These are phyloP conservation scores for Aspergillus fijiensis DNA, from an alignment of 2,329 filamentous ascomycete species.

Conservation along the genomic window DNA sequence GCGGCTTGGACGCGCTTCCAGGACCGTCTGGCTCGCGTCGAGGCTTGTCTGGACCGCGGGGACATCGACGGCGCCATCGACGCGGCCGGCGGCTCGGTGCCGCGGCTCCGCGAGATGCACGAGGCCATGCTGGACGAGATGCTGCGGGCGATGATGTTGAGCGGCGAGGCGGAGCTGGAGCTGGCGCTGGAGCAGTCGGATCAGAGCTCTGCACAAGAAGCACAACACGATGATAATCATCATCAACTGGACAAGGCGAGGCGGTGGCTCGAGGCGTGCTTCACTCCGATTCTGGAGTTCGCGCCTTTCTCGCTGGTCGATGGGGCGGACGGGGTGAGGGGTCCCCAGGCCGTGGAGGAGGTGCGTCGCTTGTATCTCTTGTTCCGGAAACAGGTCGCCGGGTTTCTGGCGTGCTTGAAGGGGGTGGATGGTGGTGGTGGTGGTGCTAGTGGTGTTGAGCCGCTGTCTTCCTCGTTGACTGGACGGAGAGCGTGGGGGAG, in stretches of 20 bases:
- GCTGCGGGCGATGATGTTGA: conserved; percentile 69
- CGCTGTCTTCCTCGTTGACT: no score
- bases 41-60: conserved; percentile 54
- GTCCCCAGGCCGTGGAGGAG: conserved; percentile 38
- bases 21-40: conserved; percentile 61
- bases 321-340: conserved; percentile 41
- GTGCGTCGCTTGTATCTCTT: conserved; percentile 58
- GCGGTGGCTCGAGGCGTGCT: conserved; percentile 49
- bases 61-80: conserved; percentile 49
- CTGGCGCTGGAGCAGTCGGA: conserved; percentile 54
- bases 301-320: conserved; percentile 45
- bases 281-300: conserved; percentile 69
- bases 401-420: conserved; percentile 72
- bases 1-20: conserved; percentile 73
- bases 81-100: conserved; percentile 59
- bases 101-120: conserved; percentile 67
- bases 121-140: conserved; percentile 73
- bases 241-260: conserved; percentile 63
- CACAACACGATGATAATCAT: conserved; percentile 56
- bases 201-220: conserved; percentile 46
- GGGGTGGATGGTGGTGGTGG: conserved; percentile 61
- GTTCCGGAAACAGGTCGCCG: conserved; percentile 70
- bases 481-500: conserved; percentile 4
- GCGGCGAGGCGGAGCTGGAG: conserved; percentile 39
- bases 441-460: conserved; percentile 24